phyloP scores from a whole-genome alignment of 768 basidiomycete species.

The Rhodotorula diobovata region DNA sequence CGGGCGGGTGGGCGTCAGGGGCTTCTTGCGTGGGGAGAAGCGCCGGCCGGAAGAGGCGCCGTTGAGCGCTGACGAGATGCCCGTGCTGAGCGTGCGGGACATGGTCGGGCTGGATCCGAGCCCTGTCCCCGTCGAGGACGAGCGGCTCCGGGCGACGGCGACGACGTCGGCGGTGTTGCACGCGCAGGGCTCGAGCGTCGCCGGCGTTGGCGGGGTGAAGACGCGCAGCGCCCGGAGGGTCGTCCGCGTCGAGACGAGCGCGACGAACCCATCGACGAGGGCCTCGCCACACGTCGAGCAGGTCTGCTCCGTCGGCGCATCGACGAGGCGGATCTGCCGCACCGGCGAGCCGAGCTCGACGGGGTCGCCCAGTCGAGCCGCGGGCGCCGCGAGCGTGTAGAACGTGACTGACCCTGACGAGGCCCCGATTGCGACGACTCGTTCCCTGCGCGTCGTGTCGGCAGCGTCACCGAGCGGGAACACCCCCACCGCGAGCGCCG shows the following conservation, averaged over 20 bases:
- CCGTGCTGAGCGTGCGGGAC: conserved; percentile 19
- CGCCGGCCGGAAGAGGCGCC: conserved; percentile 51
- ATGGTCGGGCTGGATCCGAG: conserved; percentile 48
- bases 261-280: conserved; percentile 61
- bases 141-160: conserved; percentile 63
- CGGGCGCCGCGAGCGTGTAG: background rate
- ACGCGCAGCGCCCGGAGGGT: conserved; percentile 62
- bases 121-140: conserved; percentile 53
- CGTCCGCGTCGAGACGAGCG: conserved; percentile 64
- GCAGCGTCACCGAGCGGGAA: background rate
- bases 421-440: conserved; percentile 30
- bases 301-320: conserved; percentile 43
- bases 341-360: conserved; percentile 2
- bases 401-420: background rate
- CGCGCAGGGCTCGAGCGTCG: conserved; percentile 19
- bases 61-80: conserved; percentile 51
- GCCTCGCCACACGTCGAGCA: conserved; percentile 70
- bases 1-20: conserved; percentile 14
- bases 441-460: background rate
- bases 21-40: conserved; percentile 57
- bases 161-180: conserved; percentile 51
- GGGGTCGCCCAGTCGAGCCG: background rate
- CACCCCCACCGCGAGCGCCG: conserved; percentile 1
- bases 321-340: conserved; percentile 37
- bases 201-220: conserved; percentile 18